Base-by-base conservation (phyloP, 129 eudicot species). In the Smallanthus sonchifolius region DNA sequence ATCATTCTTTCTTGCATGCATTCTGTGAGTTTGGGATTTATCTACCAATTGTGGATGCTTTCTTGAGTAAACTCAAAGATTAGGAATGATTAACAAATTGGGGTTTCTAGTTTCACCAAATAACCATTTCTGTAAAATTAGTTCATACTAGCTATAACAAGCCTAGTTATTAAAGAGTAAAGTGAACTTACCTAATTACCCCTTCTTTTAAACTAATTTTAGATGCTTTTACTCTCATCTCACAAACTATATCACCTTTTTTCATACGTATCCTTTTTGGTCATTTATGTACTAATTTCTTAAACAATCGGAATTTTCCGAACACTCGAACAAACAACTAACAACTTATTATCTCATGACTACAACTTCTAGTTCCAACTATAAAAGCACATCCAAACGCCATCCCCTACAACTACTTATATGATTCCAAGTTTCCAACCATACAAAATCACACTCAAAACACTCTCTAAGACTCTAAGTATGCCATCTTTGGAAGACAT, bases 401-500 rank as follows among this genome's bases (percentile, higher is more conserved):
- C 51, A 6, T 47, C 17, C 10, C 15, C 32, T 16, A 54, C 11
- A 55, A 19, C 61, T 55, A 51, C 6, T 17, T 51, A 19, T 54
- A 54, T 17, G 32, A 55, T 55, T 55, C 61, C 34, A 20, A 20
- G 32, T 19, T 55, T 55, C 61, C 34, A 20, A 20, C 5, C 8
- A 62, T 62, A 32, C 43, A 62, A 34, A 30, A 61, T 34, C 67
- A 35, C 43, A 11, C 11, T 6, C 65, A 60, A 60, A 60, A 28
- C 52, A 72, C 42, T 57, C 56, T 15, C 36, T 73, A 59, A 32
- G 9, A 44, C 56, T 15, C 36, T 73, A 59, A 32, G 9, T 13
- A 62, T 48, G 48, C 10, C 62, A 63, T 16, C 47, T 43, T 35
- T 62, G 51, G 13, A 75, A 75, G 42, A 49, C 14, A n/a, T 71